Conservation (phyloP, 495 filamentous ascomycete genomes). For the Aspergillus panamensis region DNA sequence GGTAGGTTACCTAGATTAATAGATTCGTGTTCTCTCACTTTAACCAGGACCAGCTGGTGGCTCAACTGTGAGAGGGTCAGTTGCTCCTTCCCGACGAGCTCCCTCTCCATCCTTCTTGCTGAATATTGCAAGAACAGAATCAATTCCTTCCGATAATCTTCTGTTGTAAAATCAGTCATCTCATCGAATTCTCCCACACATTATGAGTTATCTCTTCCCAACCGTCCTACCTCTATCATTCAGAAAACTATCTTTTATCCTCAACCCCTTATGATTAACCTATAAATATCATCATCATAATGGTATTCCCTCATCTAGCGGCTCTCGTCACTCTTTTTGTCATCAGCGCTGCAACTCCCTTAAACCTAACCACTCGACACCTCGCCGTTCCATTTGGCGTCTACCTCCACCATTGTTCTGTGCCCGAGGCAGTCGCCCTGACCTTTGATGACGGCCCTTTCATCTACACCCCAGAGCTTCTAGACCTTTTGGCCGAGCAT, state of each 20-base stretch:
- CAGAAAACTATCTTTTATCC: not conserved
- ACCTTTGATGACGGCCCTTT: constrained; percentile 77
- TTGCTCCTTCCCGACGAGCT: too few relatives aligned
- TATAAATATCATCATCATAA: constrained; percentile 15
- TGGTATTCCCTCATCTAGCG: constrained; percentile 9
- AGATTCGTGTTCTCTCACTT: too few relatives aligned
- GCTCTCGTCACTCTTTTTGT: constrained; percentile 5
- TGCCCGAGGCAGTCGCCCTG: constrained; percentile 58
- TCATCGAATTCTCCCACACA: not conserved
- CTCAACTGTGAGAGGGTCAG: too few relatives aligned
- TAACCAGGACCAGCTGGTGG: too few relatives aligned
- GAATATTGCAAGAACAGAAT: too few relatives aligned
- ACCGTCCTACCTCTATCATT: not conserved
- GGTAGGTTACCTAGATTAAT: too few relatives aligned
- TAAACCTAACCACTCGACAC: constrained; percentile 3
- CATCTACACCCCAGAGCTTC: constrained; percentile 59
- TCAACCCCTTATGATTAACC: constrained; percentile 6
- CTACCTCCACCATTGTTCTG: constrained; percentile 57
- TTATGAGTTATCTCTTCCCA: not conserved
- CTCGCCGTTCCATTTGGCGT: constrained; percentile 46
- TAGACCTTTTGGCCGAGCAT: constrained; percentile 59
- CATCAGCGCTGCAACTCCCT: constrained; percentile 1
- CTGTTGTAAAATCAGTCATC: not conserved
- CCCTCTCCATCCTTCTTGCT: not conserved
- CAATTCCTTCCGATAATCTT: not conserved